Evolutionary conservation across 169 alveolate species (phyloP).

Genomic region (Babesia sp.): DNA sequence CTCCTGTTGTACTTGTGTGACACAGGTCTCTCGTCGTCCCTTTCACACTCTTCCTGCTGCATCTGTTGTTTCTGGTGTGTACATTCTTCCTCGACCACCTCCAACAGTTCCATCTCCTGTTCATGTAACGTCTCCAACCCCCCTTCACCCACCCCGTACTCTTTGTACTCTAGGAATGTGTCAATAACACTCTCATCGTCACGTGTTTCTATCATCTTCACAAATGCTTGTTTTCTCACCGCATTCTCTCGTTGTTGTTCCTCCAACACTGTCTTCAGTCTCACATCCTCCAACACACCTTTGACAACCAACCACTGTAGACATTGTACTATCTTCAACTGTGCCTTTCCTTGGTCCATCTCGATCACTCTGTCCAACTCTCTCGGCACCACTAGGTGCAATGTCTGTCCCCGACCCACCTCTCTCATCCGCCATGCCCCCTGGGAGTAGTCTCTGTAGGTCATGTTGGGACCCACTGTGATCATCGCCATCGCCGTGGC

Average conservation of each 20-base stretch:
- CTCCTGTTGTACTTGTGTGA: conserved; percentile 63
- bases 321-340: conserved; percentile 65
- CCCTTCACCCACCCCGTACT: conserved; percentile 24
- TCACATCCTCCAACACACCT: conserved; percentile 75
- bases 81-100: conserved; percentile 73
- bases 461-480: conserved; percentile 87
- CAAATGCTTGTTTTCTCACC: conserved; percentile 77
- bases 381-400: conserved; percentile 76
- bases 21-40: conserved; percentile 57
- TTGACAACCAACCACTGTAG: conserved; percentile 76
- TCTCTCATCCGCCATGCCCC: conserved; percentile 91
- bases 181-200: conserved; percentile 18
- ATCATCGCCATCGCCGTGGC: conserved; percentile 84
- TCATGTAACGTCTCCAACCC: conserved; percentile 42
- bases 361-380: conserved; percentile 77
- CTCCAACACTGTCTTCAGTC: conserved; percentile 72
- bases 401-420: conserved; percentile 82
- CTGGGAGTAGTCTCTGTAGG: conserved; percentile 87
- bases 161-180: neutral
- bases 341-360: conserved; percentile 52
- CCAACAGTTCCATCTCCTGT: conserved; percentile 72
- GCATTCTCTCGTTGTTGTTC: conserved; percentile 79
- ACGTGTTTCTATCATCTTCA: conserved; percentile 76
- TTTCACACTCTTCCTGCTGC: conserved; percentile 62
- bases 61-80: conserved; percentile 68